These are phyloP conservation scores for Phytophthora niederhauseri DNA, from an alignment of 352 stramenopile species.

Conservation along the genomic window DNA sequence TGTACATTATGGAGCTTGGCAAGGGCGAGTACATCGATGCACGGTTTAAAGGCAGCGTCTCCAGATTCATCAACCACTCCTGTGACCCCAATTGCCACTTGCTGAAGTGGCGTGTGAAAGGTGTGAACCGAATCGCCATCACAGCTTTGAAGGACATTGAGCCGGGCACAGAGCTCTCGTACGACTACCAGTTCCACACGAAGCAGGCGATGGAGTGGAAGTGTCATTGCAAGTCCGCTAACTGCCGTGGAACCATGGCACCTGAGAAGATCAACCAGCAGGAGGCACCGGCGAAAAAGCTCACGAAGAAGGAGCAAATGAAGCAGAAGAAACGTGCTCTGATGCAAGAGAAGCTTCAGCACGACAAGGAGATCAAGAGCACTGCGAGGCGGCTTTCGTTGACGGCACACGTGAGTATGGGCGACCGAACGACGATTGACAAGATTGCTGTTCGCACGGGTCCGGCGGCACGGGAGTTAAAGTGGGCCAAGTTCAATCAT, in stretches of 20 bases:
- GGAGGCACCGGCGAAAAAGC: conserved; percentile 53
- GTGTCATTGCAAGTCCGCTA: conserved; percentile 82
- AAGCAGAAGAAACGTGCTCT: conserved; percentile 74
- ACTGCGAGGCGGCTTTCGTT: conserved; percentile 65
- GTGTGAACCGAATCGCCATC: conserved; percentile 93
- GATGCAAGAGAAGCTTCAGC: conserved; percentile 67
- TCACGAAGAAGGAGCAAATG: conserved; percentile 82
- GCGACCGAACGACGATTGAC: conserved; percentile 46
- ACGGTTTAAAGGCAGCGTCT: conserved; percentile 92
- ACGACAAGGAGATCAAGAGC: conserved; percentile 70
- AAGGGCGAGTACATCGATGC: conserved; percentile 96
- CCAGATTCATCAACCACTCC: conserved; percentile 98
- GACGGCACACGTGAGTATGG: conserved; percentile 64
- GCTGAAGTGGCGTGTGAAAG: conserved; percentile 95
- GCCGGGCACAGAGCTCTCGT: conserved; percentile 91
- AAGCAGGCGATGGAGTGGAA: conserved; percentile 88
- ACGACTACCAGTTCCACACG: conserved; percentile 96
- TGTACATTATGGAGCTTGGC: conserved; percentile 96
- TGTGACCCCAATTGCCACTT: conserved; percentile 96
- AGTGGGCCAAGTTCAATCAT: conserved; percentile 53
- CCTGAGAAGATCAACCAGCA: conserved; percentile 74
- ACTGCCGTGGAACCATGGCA: conserved; percentile 89
- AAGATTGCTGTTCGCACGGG: conserved; percentile 70
- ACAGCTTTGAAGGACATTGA: conserved; percentile 91
- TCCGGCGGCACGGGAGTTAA: conserved; percentile 60